Evolutionary conservation across 495 filamentous ascomycete species (phyloP), one percentile per base, ranked within the genome.

Genomic region (Amniculicola lignicola): DNA sequence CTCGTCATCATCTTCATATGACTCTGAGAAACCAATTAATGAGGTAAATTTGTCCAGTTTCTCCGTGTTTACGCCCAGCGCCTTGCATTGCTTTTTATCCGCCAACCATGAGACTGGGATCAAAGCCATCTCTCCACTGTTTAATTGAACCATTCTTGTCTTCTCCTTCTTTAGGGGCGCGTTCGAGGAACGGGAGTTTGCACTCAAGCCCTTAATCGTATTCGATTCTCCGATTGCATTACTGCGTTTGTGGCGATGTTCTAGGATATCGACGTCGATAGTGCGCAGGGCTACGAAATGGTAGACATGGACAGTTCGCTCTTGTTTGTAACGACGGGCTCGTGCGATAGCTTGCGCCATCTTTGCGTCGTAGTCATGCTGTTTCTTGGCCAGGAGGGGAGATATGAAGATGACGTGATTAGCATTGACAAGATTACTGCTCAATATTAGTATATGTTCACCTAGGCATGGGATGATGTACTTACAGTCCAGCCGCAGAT

Each of bases 351-450:
- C 87, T 61, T 95, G 89, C 0, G 73, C 81, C 74, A 86, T 83
- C 2, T 69, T 70, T 2, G 77, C 72, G 1, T 82, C 72, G 57
- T 84, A 90, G 11, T 77, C 70, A 23, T 82, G 72, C 42, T 85
- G 76, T 1, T 78, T 74, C 4, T 72, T 59, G 0, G 77, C 69
- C 2, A 84, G 71, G 1, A 82, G 65, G 1, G 89, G 87, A 0
- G 77, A 78, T 10, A 85, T 68, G 65, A 95, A 92, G 43, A 94
- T 78, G 27, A 91, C 73, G 56, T 93, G 89, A 51, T 88, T 90
- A 0, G 88, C 87, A 33, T 78, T 77, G 41, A 83, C 82, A 2
- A 93, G 71, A 62, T 94, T 94, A 16, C 83, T 86, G 58, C 19
- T 3, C 21, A 39, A 15, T 4, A 50, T 48, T 28, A 48, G 40